Percentiles rank a stretch among this genome's conserved stretches.
Conservation (phyloP, 441 rosid genomes). For the Omphalea diandra region DNA sequence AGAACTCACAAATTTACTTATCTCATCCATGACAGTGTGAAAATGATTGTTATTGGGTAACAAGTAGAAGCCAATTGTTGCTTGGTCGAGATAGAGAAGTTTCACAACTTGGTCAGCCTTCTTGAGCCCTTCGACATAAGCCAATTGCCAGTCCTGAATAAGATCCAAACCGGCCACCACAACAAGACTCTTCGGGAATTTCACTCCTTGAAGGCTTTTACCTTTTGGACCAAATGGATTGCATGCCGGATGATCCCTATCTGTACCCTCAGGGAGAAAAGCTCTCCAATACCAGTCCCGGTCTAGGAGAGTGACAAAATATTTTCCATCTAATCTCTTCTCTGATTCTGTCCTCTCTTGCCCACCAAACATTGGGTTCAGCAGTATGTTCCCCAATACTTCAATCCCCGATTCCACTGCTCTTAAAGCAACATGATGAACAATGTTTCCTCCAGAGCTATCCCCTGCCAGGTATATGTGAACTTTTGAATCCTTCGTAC, state of each 20-base stretch:
- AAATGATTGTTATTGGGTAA: constrained; percentile 87
- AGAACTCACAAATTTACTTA: constrained; percentile 63
- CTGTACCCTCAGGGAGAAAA: constrained; percentile 73
- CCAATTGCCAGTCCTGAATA: constrained; percentile 89
- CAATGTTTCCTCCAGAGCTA: constrained; percentile 92
- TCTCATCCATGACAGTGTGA: constrained; percentile 81
- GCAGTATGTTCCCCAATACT: constrained; percentile 73
- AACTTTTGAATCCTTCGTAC: constrained; percentile 65
- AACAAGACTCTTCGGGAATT: constrained; percentile 80
- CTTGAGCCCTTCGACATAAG: constrained; percentile 72
- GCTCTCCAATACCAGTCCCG: constrained; percentile 99
- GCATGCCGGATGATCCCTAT: constrained; percentile 88
- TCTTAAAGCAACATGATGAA: constrained; percentile 75
- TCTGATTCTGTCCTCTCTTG: constrained; percentile 77
- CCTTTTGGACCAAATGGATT: constrained; percentile 89
- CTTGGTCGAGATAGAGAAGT: constrained; percentile 67
- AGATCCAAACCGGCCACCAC: constrained; percentile 93
- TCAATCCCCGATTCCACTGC: constrained; percentile 58
- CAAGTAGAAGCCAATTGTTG: constrained; percentile 93
- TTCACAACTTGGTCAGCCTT: constrained; percentile 58
- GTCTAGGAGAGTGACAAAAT: constrained; percentile 75
- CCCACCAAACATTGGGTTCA: constrained; percentile 95
- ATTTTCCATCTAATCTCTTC: constrained; percentile 70
- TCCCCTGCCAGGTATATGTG: constrained; percentile 83
- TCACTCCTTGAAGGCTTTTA: constrained; percentile 41